Evolutionary conservation across 768 basidiomycete species (phyloP), one percentile per base, ranked within the genome.

Genomic region (Tylopilus subfusipes): DNA sequence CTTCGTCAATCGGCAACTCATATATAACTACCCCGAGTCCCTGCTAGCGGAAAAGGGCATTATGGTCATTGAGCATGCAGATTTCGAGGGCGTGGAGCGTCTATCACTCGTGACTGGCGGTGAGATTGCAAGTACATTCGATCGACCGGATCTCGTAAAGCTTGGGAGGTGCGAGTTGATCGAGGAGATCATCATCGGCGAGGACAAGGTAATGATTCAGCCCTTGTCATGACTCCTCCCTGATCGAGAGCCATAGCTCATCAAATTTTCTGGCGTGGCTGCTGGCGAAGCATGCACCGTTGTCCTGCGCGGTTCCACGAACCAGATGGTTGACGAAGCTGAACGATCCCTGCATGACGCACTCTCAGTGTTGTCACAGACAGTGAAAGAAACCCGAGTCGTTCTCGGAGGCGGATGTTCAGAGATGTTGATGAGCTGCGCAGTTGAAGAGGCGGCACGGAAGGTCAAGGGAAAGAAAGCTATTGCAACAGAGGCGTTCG

Each of bases 1-100:
- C 72, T 98, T 99, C 70, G 93, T 98, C 58, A 99, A 99, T 76
- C 84, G 97, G 48, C 97, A 99, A 69, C 81, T 99, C 42, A 92
- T 99, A 74, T 99, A 98, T 84, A 98, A 99, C 80, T 98, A 98
- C 69, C 97, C 97, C 40, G 97, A 99, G 71, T 91, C 88, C 1
- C 76, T 99, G 0, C 81, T 99, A n/a, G 80, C 95, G 3, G 97
- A 98, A 68, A 86, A 86, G 57, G 96, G 97, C 52, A 93, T 98
- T 72, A 76, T 98, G 85, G 86, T 85, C 42, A 98, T 98, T 60
- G 97, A 98, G 68, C 97, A 99, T 64, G 97, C 96, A 14, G 97
- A 99, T 67, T 98, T 99, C 64, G 97, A 99, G 70, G 97, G 97
- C 54, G 97, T 99, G 13, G 97, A 99, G 71, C 81, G 97, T 19